Conservation (phyloP, 257 asterid genomes). For the Capsicum pubescens region DNA sequence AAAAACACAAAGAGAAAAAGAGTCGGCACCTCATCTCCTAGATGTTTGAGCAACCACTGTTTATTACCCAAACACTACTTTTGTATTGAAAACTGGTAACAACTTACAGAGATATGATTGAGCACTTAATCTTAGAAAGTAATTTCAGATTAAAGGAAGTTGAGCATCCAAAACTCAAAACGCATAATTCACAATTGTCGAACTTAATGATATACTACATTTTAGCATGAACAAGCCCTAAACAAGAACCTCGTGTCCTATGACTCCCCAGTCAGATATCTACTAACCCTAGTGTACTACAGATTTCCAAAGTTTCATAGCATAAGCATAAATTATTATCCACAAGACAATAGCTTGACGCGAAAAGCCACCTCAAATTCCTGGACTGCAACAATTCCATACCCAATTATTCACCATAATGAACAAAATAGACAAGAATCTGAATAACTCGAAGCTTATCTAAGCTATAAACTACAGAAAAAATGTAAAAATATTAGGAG, state of each 20-base stretch:
- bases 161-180: background rate
- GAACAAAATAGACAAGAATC: background rate
- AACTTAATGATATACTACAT: background rate
- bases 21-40: background rate
- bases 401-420: background rate
- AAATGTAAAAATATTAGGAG: background rate
- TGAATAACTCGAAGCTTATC: background rate
- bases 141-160: background rate
- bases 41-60: background rate
- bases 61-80: background rate
- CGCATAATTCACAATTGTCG: background rate
- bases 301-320: too few relatives aligned
- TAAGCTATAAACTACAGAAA: background rate
- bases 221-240: background rate
- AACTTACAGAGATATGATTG: background rate
- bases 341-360: background rate
- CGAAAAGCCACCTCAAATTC: background rate
- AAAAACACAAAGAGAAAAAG: background rate
- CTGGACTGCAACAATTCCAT: background rate
- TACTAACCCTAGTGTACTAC: constrained; percentile 2
- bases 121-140: background rate
- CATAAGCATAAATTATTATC: background rate
- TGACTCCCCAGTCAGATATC: background rate
- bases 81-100: background rate
- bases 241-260: background rate